A percentile compares a stretch with the other conserved stretches of the same genome.
phyloP scores from a whole-genome alignment of 495 filamentous ascomycete species.

The Xylaria cubensis region DNA sequence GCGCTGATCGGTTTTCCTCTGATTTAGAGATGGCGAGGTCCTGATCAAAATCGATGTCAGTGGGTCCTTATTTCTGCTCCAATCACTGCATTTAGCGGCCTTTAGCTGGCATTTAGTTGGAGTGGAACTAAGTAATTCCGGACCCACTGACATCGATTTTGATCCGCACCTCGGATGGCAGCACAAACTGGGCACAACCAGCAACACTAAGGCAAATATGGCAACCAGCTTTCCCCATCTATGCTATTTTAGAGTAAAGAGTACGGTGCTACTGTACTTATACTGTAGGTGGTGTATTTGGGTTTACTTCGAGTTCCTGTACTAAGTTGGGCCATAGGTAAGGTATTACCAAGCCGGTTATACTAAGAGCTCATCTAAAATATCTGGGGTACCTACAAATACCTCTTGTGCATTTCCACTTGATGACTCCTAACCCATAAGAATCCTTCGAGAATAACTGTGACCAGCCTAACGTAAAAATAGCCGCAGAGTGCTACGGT shows the following conservation, averaged over 20 bases:
- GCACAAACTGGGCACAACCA: neutral
- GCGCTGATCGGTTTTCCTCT: neutral
- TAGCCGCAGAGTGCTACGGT: constrained; percentile 13
- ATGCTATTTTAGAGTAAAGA: neutral
- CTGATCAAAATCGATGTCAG: no score
- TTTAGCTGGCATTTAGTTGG: no score
- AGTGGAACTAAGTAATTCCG: no score
- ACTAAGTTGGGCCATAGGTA: neutral
- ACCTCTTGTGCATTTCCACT: neutral
- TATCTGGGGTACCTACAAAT: constrained; percentile 2
- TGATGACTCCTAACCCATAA: neutral
- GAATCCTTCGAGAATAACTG: constrained; percentile 26
- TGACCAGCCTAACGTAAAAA: constrained; percentile 16
- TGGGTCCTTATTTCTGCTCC: no score
- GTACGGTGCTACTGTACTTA: neutral
- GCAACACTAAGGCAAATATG: constrained; percentile 2
- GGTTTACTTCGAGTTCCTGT: neutral
- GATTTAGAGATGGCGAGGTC: neutral
- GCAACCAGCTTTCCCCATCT: constrained; percentile 14
- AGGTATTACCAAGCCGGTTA: neutral
- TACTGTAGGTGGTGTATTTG: neutral
- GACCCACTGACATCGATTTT: no score
- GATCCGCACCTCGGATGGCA: no score
- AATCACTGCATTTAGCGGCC: no score
- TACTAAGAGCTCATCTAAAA: neutral